Evolutionary conservation across 352 stramenopile species (phyloP).

Genomic region (Globisporangium apiculatum): DNA sequence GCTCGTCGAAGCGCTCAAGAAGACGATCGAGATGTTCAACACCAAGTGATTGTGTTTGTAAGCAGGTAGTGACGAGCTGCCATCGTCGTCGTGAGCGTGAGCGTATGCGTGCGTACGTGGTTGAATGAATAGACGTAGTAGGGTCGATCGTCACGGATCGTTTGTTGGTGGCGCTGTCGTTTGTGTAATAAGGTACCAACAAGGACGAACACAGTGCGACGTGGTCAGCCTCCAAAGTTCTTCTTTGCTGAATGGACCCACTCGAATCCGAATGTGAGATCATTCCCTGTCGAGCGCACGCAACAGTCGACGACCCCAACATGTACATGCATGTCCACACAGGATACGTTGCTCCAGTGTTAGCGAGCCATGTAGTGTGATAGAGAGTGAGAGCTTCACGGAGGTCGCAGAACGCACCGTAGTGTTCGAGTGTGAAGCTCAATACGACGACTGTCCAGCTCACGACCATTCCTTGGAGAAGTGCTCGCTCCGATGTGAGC

Average conservation of each 20-base stretch:
- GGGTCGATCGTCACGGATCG: no score
- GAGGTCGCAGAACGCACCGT: background rate
- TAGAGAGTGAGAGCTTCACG: background rate
- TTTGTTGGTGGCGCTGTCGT: no score
- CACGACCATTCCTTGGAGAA: background rate
- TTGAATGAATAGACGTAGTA: no score
- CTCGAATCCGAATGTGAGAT: slow-evolving; percentile 2
- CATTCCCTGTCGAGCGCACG: background rate
- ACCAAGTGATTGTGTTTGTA: slow-evolving; percentile 19
- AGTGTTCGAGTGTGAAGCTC: slow-evolving; percentile 2
- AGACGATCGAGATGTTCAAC: slow-evolving; percentile 85
- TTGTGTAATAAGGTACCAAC: no score
- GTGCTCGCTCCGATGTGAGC: slow-evolving; percentile 5
- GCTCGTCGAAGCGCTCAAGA: slow-evolving; percentile 65
- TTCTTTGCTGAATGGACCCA: background rate
- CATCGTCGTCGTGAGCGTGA: no score
- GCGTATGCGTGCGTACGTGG: no score
- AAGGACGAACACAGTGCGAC: no score
- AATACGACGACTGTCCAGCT: slow-evolving; percentile 1
- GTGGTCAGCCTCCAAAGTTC: no score
- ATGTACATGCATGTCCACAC: background rate
- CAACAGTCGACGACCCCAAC: background rate
- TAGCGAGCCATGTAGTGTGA: background rate
- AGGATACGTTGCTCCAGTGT: background rate
- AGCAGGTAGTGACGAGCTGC: no score